These are phyloP conservation scores for Nothomitra cinnamomea DNA, from an alignment of 2,329 filamentous ascomycete species.

Conservation along the genomic window DNA sequence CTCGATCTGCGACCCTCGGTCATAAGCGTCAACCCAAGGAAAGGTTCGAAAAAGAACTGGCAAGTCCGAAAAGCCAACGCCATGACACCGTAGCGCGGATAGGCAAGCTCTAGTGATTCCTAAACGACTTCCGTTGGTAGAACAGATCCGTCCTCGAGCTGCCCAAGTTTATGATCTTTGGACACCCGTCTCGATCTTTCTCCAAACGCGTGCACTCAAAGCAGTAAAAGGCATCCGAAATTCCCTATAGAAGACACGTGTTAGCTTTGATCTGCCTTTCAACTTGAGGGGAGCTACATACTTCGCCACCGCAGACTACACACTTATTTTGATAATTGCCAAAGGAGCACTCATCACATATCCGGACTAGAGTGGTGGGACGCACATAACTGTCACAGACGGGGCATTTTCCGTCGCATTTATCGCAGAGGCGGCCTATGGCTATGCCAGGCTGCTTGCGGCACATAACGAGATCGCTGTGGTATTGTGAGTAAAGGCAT, in stretches of 20 bases:
- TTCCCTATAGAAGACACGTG: slow-evolving; percentile 36
- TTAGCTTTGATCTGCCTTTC: slow-evolving; percentile 6
- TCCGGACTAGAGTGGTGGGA: slow-evolving; percentile 88
- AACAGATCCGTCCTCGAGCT: slow-evolving; percentile 87
- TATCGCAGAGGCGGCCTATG: slow-evolving; percentile 97
- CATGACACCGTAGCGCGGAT: too few species aligned
- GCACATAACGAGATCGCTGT: slow-evolving; percentile 94
- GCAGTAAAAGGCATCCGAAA: slow-evolving; percentile 97
- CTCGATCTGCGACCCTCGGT: too few species aligned
- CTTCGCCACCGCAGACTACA: slow-evolving; percentile 89
- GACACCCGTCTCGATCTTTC: slow-evolving; percentile 93
- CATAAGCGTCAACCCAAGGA: too few species aligned
- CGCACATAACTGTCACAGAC: slow-evolving; percentile 98
- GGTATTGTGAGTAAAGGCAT: slow-evolving; percentile 11
- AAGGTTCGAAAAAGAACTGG: too few species aligned
- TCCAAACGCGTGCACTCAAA: slow-evolving; percentile 95
- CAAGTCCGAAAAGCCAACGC: too few species aligned
- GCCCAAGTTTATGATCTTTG: slow-evolving; percentile 97
- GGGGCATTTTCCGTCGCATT: slow-evolving; percentile 98
- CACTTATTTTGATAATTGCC: slow-evolving; percentile 99
- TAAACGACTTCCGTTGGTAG: slow-evolving; percentile 56
- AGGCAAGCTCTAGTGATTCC: slow-evolving; percentile 30
- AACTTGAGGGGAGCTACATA: slow-evolving; percentile 9
- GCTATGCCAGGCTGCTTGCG: slow-evolving; percentile 95
- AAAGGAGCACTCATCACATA: slow-evolving; percentile 98